Percentiles rank a stretch among this genome's conserved stretches.
These are phyloP conservation scores for Cryptococcus sp. DNA, from an alignment of 1,284 basidiomycete species.

Conservation along the genomic window DNA sequence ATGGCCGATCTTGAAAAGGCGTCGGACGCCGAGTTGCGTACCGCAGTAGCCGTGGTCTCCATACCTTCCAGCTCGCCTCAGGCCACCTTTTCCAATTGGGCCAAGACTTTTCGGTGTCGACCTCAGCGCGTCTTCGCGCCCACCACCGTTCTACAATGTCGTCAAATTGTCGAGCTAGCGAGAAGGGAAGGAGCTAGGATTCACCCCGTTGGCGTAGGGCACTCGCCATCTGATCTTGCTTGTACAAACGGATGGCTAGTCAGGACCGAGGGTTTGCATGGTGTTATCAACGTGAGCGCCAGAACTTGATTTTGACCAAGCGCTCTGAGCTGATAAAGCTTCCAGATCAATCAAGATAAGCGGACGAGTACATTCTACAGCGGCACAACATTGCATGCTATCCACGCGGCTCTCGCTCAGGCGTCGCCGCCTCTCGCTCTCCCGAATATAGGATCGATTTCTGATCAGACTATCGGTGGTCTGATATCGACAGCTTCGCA, in stretches of 20 bases:
- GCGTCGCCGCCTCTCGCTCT: constrained; percentile 70
- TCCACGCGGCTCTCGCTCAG: constrained; percentile 67
- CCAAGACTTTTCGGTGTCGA: constrained; percentile 55
- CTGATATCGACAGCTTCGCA: constrained; percentile 93
- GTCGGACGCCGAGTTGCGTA: constrained; percentile 19
- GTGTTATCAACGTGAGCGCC: constrained; percentile 68
- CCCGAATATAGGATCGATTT: constrained; percentile 92
- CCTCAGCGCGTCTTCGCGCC: constrained; percentile 71
- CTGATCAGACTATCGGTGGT: constrained; percentile 93
- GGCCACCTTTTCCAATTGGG: constrained; percentile 58
- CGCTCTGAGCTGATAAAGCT: background rate
- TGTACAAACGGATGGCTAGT: constrained; percentile 84
- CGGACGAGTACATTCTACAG: constrained; percentile 63
- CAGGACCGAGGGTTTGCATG: constrained; percentile 69
- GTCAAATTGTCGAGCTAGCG: constrained; percentile 79
- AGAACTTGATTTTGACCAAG: background rate
- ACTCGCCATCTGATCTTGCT: constrained; percentile 88
- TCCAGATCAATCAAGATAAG: constrained; percentile 71
- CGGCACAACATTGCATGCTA: constrained; percentile 74
- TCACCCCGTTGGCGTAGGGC: constrained; percentile 84
- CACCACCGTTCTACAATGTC: constrained; percentile 68
- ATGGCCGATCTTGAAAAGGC: constrained; percentile 9
- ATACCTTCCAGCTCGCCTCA: constrained; percentile 31
- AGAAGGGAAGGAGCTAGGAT: constrained; percentile 69
- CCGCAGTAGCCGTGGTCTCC: constrained; percentile 33